Evolutionary conservation across 2,329 filamentous ascomycete genomes (phyloP), one percentile per base, ranked within the genome.

Genomic region (Cladosporium oxysporum): DNA sequence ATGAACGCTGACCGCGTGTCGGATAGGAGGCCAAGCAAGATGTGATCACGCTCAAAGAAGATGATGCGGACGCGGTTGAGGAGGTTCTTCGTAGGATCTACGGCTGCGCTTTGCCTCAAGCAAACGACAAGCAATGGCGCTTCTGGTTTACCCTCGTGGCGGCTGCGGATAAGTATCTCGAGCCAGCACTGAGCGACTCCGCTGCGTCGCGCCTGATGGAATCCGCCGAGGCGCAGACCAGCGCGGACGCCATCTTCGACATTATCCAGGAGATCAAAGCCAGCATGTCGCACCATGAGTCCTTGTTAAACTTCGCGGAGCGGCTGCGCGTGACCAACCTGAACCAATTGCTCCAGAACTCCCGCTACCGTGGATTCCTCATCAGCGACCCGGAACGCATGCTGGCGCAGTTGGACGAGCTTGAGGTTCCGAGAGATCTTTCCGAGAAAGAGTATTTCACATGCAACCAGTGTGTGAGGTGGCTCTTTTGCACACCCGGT

Each of bases 161-260:
- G 1, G 18, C 35, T 4, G 60, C 49, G 12, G 23, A 63, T 49
- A 63, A 63, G 21, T 63, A 63, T 49, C 31, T 55, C 4, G 31
- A 37, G 26, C 47, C 47, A 10, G 21, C n/a, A 11, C 26, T 62
- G n/a, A 41, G 28, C 18, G n/a, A 28, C 23, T 14, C 16, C 18
- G 50, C 26, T 3, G 3, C 49, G 2, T 49, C 44, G 8, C 16
- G 18, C 44, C 29, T 31, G 29, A 31, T 31, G 29, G 29, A 31
- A 31, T 7, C 29, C 10, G 29, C 29, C 29, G 29, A 31, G 29
- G 10, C 10, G 29, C 29, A 31, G 33, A 33, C 21, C 18, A 11
- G 37, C 5, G 10, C 11, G 2, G 31, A 58, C 21, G 7, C 1
- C 1, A 2, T 58, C 14, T 35, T 58, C n/a, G 55, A 58, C n/a